Evolutionary conservation across 2,329 filamentous ascomycete species (phyloP), one percentile per base, ranked within the genome.

Genomic region (Chlorencoelia australis): DNA sequence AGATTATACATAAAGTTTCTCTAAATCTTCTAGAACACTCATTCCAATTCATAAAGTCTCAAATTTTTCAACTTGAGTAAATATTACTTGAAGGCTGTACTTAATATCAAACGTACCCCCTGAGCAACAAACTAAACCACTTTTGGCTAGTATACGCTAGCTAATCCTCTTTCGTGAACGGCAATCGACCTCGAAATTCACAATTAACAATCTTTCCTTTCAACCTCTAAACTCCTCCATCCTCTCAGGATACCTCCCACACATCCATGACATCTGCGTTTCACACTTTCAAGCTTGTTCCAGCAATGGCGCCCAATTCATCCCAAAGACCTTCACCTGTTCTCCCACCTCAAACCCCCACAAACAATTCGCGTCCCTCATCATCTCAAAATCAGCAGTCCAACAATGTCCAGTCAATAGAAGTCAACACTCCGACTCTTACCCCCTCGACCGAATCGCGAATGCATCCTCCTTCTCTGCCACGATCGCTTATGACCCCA

Each of bases 231-330:
- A 14, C 19, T 26, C 33, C 33, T 30, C 17, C 17, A n/a, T 21
- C n/a, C n/a, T 17, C 10, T 7, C 9, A 18, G 11, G 18, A 16
- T 20, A 15, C 13, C 13, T 18, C 13, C 26, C 29, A 22, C 30
- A 15, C 20, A 39, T 31, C 11, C 30, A 39, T 39, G 52, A 46
- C 46, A 44, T 48, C 51, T 24, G 46, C 49, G 14, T 54, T 52
- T 25, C 50, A 54, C 36, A 54, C 52, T 24, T 55, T 54, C 34
- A 56, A 55, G 43, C 45, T 55, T 15, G 45, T 52, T 28, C 47
- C 51, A 45, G 54, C 53, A 51, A 48, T 51, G 35, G 41, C 51
- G 15, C 42, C 46, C 13, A 49, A 33, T 17, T 20, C 33, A 30
- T 29, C 36, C 9, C 13, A 44, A 28, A 28, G 40, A 27, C 35